Conservation (phyloP, 2,329 filamentous ascomycete species). For the Zymoseptoria passerinii region DNA sequence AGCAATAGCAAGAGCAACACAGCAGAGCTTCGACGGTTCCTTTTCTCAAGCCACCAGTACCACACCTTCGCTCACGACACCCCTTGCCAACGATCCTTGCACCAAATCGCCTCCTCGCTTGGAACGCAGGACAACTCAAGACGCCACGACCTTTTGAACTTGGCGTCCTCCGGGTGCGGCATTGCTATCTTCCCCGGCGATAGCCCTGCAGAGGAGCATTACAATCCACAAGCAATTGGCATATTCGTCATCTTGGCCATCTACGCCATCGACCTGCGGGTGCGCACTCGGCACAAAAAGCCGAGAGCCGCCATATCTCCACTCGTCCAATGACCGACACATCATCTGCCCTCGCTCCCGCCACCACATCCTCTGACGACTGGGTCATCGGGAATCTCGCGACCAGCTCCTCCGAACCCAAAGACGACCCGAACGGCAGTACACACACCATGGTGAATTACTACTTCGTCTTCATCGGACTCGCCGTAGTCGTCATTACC, state of each 20-base stretch:
- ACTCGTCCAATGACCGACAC: background rate
- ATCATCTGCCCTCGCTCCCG: background rate
- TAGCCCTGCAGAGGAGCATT: background rate
- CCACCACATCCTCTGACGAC: conserved; percentile 1
- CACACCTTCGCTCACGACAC: background rate
- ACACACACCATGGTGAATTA: conserved; percentile 33
- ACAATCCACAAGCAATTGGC: too few species aligned
- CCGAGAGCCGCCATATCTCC: background rate
- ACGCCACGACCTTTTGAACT: background rate
- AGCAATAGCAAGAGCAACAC: background rate
- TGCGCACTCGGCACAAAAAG: background rate
- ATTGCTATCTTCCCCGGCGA: background rate
- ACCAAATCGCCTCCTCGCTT: background rate
- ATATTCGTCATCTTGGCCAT: background rate
- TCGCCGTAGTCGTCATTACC: conserved; percentile 38
- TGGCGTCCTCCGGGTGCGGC: background rate
- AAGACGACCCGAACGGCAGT: background rate
- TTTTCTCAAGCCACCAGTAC: background rate
- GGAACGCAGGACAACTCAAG: background rate
- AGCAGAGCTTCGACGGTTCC: background rate
- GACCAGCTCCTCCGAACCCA: background rate
- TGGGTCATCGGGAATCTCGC: background rate
- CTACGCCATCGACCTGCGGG: background rate
- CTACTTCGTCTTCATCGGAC: conserved; percentile 51
- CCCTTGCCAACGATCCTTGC: background rate